Evolutionary conservation across 495 filamentous ascomycete species (phyloP).

Genomic region (Trichoderma virens): DNA sequence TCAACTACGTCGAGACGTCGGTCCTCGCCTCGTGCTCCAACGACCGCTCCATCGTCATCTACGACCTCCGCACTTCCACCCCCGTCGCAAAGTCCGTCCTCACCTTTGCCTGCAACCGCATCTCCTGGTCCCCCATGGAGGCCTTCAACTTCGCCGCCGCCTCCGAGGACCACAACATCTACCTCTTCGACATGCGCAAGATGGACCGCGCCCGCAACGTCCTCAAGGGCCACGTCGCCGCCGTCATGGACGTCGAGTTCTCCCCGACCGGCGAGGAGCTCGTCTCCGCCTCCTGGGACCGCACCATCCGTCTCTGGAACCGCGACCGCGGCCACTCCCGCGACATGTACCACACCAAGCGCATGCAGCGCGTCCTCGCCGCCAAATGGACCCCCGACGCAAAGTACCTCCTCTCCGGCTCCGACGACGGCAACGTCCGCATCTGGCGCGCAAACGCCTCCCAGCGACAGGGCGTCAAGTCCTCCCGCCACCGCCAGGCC

Average conservation of each 20-base stretch:
- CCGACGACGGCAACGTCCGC: conserved; percentile 88
- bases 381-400: conserved; percentile 78
- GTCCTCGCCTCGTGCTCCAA: conserved; percentile 75
- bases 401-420: conserved; percentile 77
- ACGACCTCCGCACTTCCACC: conserved; percentile 78
- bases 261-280: conserved; percentile 91
- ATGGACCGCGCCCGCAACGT: conserved; percentile 78
- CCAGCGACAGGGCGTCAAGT: conserved; percentile 75
- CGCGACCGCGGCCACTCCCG: conserved; percentile 73
- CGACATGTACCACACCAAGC: conserved; percentile 94
- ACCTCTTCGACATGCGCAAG: conserved; percentile 81
- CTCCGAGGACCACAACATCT: conserved; percentile 50
- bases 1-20: conserved; percentile 92
- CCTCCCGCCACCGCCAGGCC: conserved; percentile 68
- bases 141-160: conserved; percentile 85
- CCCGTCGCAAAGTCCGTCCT: conserved; percentile 73
- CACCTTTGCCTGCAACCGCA: conserved; percentile 72
- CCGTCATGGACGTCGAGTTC: conserved; percentile 96
- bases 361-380: conserved; percentile 96
- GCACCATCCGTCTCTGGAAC: conserved; percentile 60
- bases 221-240: conserved; percentile 91
- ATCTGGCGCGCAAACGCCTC: conserved; percentile 91
- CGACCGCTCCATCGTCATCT: conserved; percentile 76
- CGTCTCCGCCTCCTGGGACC: conserved; percentile 76
- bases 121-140: conserved; percentile 95